phyloP scores from a whole-genome alignment of 352 stramenopile genomes.

The Phytopythium helicoides region DNA sequence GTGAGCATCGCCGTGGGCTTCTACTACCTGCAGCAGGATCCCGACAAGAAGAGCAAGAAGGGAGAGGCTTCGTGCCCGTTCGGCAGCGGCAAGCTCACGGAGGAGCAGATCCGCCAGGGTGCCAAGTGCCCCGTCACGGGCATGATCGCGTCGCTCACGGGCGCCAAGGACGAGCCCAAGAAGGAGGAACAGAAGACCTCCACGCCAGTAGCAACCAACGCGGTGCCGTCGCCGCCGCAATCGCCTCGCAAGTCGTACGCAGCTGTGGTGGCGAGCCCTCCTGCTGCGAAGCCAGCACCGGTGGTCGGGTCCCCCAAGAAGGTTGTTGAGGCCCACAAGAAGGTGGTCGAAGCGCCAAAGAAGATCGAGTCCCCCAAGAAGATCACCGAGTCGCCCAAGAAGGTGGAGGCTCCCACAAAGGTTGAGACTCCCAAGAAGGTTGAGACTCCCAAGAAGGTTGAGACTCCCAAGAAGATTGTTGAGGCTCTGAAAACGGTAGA shows the following conservation, averaged over 20 bases:
- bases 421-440: conserved; percentile 11
- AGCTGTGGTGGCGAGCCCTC: conserved; percentile 6
- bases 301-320: conserved; percentile 4
- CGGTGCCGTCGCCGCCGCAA: background rate
- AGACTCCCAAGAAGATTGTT: conserved; percentile 1
- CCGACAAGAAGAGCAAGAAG: conserved; percentile 13
- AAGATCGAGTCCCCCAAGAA: conserved; percentile 5
- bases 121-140: conserved; percentile 41
- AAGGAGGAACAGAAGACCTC: background rate
- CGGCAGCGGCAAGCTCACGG: conserved; percentile 21
- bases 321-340: conserved; percentile 9
- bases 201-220: conserved; percentile 7
- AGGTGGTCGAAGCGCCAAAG: conserved; percentile 1
- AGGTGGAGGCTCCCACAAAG: conserved; percentile 19
- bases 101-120: conserved; percentile 32
- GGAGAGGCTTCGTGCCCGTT: conserved; percentile 15
- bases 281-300: conserved; percentile 10
- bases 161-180: conserved; percentile 6
- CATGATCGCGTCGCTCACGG: conserved; percentile 15
- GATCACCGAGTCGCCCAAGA: background rate
- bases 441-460: conserved; percentile 6
- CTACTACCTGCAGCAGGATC: conserved; percentile 45
- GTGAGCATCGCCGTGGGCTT: conserved; percentile 58
- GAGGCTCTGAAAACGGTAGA: conserved; percentile 5
- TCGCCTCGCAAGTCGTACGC: conserved; percentile 2